Base-by-base conservation (phyloP, 768 basidiomycete species). In the Lactifluus echinatus region DNA sequence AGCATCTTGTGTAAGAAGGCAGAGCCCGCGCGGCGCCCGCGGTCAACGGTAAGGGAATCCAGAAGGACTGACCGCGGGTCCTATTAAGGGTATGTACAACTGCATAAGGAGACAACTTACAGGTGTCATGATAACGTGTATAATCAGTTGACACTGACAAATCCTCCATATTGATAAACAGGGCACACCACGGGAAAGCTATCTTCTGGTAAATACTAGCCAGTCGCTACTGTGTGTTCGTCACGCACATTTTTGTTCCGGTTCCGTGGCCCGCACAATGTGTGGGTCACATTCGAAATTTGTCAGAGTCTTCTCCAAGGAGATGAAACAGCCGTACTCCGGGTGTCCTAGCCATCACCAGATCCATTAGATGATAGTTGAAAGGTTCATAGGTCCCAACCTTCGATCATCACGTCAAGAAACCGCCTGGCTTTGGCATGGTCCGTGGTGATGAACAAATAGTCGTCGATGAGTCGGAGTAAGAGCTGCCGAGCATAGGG, bases 171-270 rank as follows among this genome's bases (percentile, higher is more conserved):
- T 93, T 72, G 64, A 99, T 87, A 52, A 84, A 66, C 61, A 85
- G 79, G 2, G 94, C 96, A 72, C 96, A 99, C 88, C 93, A 99
- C 2, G 92, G 87, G 68, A 99, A 98, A 40, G 74, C 93, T 93
- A 60, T 31, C 8, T 29, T 31, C 17, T 40, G 8, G 15, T 39
- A 29, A 46, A 44, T 39, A 4, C 14, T 43, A 33, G 21, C 12
- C 48, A 24, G 34, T 28, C 2, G 14, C n/a, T 19, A 26, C 42
- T 3, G 5, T 33, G 43, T n/a, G 12, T 47, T 26, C n/a, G 28
- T 31, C 10, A 28, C 44, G 66, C 60, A 61, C 67, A 76, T 69
- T 68, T 70, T 57, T 79, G 76, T 31, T 68, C 67, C 1, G 77
- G 74, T 49, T 74, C 74, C 5, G 75, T 75, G n/a, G 80, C 74